These are phyloP conservation scores for Tylopilus subfusipes DNA, from an alignment of 768 basidiomycete genomes.

Conservation along the genomic window DNA sequence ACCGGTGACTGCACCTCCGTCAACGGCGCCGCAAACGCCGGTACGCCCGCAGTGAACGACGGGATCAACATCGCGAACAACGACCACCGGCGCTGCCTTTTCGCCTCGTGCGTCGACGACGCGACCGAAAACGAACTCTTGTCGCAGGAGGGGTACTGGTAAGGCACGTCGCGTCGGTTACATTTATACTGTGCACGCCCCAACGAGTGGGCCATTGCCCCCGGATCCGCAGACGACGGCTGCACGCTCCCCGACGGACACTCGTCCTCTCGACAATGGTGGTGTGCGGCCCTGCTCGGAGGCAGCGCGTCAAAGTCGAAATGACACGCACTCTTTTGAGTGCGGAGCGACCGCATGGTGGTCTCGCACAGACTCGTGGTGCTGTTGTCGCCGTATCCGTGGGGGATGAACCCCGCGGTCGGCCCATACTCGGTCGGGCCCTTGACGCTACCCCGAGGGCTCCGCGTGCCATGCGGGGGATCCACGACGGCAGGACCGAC, in stretches of 20 bases:
- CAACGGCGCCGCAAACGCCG: conserved; percentile 67
- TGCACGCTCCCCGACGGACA: no score
- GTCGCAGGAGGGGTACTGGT: neutral
- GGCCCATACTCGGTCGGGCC: conserved; percentile 19
- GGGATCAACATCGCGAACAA: conserved; percentile 22
- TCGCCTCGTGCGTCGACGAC: no score
- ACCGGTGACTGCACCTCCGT: conserved; percentile 67
- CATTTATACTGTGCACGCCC: conserved; percentile 32
- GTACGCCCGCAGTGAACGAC: conserved; percentile 44
- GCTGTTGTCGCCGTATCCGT: conserved; percentile 8
- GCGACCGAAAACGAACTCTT: neutral
- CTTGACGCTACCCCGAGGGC: neutral
- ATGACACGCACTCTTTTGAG: conserved; percentile 15
- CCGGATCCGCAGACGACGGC: neutral
- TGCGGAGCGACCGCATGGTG: conserved; percentile 7
- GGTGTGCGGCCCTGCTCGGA: neutral
- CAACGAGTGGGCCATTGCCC: conserved; percentile 6
- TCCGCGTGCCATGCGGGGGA: conserved; percentile 1
- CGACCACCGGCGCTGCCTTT: no score
- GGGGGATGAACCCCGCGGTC: conserved; percentile 29
- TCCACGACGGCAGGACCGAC: neutral
- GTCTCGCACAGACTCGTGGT: conserved; percentile 7
- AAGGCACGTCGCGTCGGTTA: conserved; percentile 9
- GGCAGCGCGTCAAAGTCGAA: conserved; percentile 32
- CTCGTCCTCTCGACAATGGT: neutral